These are phyloP conservation scores for Fusarium irregulare DNA, from an alignment of 2,329 filamentous ascomycete genomes.

Conservation along the genomic window DNA sequence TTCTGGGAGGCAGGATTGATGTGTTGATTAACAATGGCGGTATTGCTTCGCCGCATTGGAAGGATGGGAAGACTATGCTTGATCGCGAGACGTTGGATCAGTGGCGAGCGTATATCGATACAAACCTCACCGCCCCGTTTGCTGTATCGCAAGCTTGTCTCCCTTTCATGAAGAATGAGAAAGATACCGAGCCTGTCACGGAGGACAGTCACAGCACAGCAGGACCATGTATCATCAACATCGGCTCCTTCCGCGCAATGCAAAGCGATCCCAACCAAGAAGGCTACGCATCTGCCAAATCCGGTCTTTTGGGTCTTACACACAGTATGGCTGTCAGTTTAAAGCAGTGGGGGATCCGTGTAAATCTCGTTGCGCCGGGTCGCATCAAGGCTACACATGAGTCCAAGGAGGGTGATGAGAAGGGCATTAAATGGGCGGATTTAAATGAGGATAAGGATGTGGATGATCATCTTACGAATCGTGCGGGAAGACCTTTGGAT, in stretches of 20 bases:
- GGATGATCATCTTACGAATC: constrained; percentile 13
- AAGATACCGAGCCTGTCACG: not conserved
- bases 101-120: constrained; percentile 13
- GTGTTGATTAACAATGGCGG: constrained; percentile 22
- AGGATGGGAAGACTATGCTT: constrained; percentile 13
- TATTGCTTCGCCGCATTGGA: constrained; percentile 19
- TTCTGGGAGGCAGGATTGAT: not conserved
- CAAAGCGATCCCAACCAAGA: constrained; percentile 25
- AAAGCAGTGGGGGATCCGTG: not conserved
- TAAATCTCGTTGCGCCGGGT: constrained; percentile 12
- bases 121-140: constrained; percentile 10
- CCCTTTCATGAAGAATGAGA: constrained; percentile 19
- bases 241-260: constrained; percentile 13
- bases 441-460: constrained; percentile 19
- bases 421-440: constrained; percentile 2
- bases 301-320: constrained; percentile 8
- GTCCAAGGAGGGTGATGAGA: constrained; percentile 11
- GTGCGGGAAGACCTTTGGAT: constrained; percentile 16
- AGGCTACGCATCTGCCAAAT: constrained; percentile 10
- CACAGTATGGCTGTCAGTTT: constrained; percentile 22
- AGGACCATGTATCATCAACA: constrained; percentile 17
- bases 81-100: constrained; percentile 3
- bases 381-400: constrained; percentile 15
- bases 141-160: constrained; percentile 15
- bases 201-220: constrained; percentile 15